Evolutionary conservation across 1,284 basidiomycete species (phyloP).

Genomic region (Stygiomarasmius scandens): DNA sequence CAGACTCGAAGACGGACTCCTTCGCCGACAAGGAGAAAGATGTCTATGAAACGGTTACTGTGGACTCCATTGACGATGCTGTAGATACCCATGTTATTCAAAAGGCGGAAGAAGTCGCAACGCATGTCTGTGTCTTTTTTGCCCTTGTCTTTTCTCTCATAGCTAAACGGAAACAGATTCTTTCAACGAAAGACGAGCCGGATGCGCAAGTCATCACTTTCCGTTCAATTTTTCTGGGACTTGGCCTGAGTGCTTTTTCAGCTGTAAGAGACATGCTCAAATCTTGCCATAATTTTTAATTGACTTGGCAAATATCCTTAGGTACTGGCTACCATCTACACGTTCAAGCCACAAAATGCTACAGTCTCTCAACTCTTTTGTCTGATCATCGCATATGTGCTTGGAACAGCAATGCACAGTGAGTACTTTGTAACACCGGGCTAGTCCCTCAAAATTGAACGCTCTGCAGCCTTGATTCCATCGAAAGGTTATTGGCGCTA

Average conservation of each 20-base stretch:
- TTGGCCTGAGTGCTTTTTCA: constrained; percentile 52
- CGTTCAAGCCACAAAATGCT: constrained; percentile 61
- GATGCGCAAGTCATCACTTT: constrained; percentile 49
- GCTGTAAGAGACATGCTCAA: constrained; percentile 31
- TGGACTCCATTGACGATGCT: constrained; percentile 19
- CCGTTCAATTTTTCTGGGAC: constrained; percentile 47
- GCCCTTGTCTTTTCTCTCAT: too few relatives aligned
- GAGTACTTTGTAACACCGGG: constrained; percentile 13
- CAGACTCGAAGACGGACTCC: not conserved
- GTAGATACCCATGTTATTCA: constrained; percentile 34
- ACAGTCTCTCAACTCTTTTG: constrained; percentile 61
- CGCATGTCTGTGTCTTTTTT: constrained; percentile 35
- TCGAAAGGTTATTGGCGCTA: constrained; percentile 47
- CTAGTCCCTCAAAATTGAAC: too few relatives aligned
- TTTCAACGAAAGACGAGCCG: constrained; percentile 50
- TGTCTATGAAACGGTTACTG: constrained; percentile 20
- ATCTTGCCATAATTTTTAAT: not conserved
- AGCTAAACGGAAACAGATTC: constrained; percentile 36
- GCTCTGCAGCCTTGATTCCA: constrained; percentile 36
- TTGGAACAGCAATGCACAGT: constrained; percentile 56
- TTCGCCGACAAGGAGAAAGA: constrained; percentile 25
- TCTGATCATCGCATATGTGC: constrained; percentile 61
- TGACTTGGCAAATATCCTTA: constrained; percentile 14
- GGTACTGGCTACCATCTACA: constrained; percentile 54
- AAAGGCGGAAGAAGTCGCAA: constrained; percentile 49